Evolutionary conservation across 495 filamentous ascomycete genomes (phyloP), one percentile per base, ranked within the genome.

Genomic region (Bacidia rubella): DNA sequence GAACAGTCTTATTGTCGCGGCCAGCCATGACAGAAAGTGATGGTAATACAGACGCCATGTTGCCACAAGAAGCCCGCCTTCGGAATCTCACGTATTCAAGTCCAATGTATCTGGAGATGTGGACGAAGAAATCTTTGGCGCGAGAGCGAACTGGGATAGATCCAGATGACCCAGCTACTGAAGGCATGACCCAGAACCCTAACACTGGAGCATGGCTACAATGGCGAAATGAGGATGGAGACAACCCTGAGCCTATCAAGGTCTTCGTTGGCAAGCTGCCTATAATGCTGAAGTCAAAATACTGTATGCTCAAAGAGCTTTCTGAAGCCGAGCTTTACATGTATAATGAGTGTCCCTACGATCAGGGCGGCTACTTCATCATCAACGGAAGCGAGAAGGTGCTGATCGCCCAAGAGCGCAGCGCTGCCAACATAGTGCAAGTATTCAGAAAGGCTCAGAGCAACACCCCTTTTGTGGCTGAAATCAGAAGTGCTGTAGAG

Each of bases 311-410:
- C 56, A 83, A 83, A 60, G 80, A 84, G 53, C 74, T 90, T 59
- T 75, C 75, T 47, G 90, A 96, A 54, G 78, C 86, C 49, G 79
- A 82, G 17, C 74, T 97, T 1, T 95, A 90, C 61, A 72, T 80
- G 11, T 81, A 86, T 67, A 90, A 90, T 62, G 92, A 99, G 67
- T 99, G 92, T 52, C 92, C 93, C 0, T 97, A 94, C 65, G 92
- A 99, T 62, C 90, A 92, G 57, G 92, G 92, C 46, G 92, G 92
- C 52, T 99, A 99, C 59, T 99, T 99, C 66, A 83, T 99, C 55
- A 97, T 99, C 70, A 99, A 97, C 68, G 92, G 92, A n/a, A 92
- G 86, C 64, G 92, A 99, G 65, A 99, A 99, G 75, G 92, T 99
- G 20, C 66, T 99, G 54, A 97, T 99, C 55, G 93, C 93, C 1